Conservation (phyloP, 108 stramenopile species). For the Thalassiosira profunda region DNA sequence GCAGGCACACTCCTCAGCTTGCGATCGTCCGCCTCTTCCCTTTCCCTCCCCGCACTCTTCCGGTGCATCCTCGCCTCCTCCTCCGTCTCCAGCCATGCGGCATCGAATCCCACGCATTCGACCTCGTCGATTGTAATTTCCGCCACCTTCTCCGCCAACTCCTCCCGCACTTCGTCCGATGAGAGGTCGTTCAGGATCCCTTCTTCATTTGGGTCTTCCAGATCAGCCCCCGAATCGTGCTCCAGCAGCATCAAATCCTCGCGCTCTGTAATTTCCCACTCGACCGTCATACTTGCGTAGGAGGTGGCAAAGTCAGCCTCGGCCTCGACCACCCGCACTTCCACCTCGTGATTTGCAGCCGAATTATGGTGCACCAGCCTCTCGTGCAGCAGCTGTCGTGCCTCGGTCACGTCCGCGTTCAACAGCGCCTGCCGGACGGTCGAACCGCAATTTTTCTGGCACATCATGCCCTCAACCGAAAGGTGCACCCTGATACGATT, state of each 20-base stretch:
- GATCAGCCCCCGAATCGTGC: not conserved
- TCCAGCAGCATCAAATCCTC: not conserved
- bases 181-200: slow-evolving; percentile 4
- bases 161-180: not conserved
- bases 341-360: not conserved
- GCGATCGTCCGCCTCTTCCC: not conserved
- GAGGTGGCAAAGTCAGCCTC: slow-evolving; percentile 34
- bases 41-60: not conserved
- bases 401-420: slow-evolving; percentile 12
- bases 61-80: slow-evolving; percentile 36
- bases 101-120: slow-evolving; percentile 73
- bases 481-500: slow-evolving; percentile 44
- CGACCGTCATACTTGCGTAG: slow-evolving; percentile 21
- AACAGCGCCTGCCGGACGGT: slow-evolving; percentile 52
- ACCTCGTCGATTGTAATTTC: slow-evolving; percentile 53
- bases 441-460: slow-evolving; percentile 91
- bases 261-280: not conserved
- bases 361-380: not conserved
- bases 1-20: not conserved
- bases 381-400: not conserved
- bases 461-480: slow-evolving; percentile 93
- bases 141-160: not conserved
- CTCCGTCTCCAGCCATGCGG: slow-evolving; percentile 20
- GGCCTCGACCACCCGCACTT: slow-evolving; percentile 15
- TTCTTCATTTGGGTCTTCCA: not conserved